Conservation (phyloP, 2,329 filamentous ascomycete genomes). For the Madurella fahalii region DNA sequence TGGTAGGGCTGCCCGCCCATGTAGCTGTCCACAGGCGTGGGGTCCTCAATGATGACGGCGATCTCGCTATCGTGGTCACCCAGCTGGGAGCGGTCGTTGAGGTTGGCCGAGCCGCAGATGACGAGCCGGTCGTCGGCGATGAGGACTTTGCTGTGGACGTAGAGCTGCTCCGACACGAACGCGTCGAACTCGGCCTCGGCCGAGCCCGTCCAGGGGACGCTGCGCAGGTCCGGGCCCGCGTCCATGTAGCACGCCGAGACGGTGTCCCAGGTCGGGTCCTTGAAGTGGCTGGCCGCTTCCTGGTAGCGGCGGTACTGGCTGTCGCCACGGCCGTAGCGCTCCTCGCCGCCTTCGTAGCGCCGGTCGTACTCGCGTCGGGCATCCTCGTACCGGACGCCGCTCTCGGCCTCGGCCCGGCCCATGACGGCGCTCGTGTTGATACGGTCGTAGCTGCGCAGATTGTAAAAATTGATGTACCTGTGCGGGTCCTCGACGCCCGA, state of each 20-base stretch:
- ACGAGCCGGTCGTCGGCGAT: slow-evolving; percentile 80
- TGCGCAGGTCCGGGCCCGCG: slow-evolving; percentile 63
- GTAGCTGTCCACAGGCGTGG: slow-evolving; percentile 60
- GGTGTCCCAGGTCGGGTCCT: slow-evolving; percentile 63
- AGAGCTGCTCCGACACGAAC: slow-evolving; percentile 60
- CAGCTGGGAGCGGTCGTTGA: slow-evolving; percentile 67
- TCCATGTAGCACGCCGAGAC: slow-evolving; percentile 83
- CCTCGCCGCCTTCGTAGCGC: slow-evolving; percentile 40
- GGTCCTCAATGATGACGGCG: slow-evolving; percentile 82
- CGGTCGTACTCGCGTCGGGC: slow-evolving; percentile 62
- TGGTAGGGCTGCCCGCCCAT: slow-evolving; percentile 72
- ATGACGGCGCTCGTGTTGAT: slow-evolving; percentile 68
- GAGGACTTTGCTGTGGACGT: slow-evolving; percentile 64
- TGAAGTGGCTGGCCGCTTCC: slow-evolving; percentile 55
- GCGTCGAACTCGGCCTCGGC: slow-evolving; percentile 55
- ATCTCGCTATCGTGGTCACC: slow-evolving; percentile 85
- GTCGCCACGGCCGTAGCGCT: slow-evolving; percentile 11
- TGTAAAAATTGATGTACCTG: slow-evolving; percentile 79
- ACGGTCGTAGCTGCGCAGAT: slow-evolving; percentile 77
- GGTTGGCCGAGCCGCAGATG: slow-evolving; percentile 68
- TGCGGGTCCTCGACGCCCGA: slow-evolving; percentile 64
- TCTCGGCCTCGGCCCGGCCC: slow-evolving; percentile 54
- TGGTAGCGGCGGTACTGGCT: slow-evolving; percentile 68
- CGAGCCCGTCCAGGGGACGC: slow-evolving; percentile 51
- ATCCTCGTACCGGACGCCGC: slow-evolving; percentile 64